Percentiles rank a stretch among this genome's conserved stretches.
Conservation (phyloP, 768 basidiomycete genomes). For the Tephrocybe sp. region DNA sequence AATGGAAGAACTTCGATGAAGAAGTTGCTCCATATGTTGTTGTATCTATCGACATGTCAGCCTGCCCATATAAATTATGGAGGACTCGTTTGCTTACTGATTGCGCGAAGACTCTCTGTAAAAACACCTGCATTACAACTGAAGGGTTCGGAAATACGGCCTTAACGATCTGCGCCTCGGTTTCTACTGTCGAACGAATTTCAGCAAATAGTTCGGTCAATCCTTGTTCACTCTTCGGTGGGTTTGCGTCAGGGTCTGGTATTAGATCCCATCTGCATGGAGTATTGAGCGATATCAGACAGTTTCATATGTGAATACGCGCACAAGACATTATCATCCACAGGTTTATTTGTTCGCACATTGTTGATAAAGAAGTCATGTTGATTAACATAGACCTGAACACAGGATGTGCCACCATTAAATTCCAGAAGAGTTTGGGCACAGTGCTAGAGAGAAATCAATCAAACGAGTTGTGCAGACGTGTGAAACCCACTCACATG, state of each 20-base stretch:
- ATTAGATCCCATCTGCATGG: constrained; percentile 72
- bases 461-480: background rate
- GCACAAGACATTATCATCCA: constrained; percentile 56
- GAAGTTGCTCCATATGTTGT: constrained; percentile 89
- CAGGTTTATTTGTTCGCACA: constrained; percentile 60
- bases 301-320: constrained; percentile 16
- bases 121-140: constrained; percentile 96
- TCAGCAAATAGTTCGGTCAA: constrained; percentile 79
- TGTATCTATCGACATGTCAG: constrained; percentile 66
- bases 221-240: constrained; percentile 80
- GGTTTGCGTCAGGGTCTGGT: constrained; percentile 72
- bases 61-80: background rate
- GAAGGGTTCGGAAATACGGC: constrained; percentile 97
- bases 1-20: constrained; percentile 68
- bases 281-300: background rate
- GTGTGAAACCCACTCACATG: constrained; percentile 52
- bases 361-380: constrained; percentile 99
- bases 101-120: constrained; percentile 97
- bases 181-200: constrained; percentile 87
- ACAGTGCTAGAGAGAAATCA: constrained; percentile 68
- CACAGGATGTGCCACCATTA: constrained; percentile 94
- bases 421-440: constrained; percentile 96
- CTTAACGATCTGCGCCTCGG: constrained; percentile 97
- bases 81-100: constrained; percentile 52
- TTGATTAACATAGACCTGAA: constrained; percentile 98